Evolutionary conservation across 441 rosid genomes (phyloP).

Genomic region (Populus trichocarpa): DNA sequence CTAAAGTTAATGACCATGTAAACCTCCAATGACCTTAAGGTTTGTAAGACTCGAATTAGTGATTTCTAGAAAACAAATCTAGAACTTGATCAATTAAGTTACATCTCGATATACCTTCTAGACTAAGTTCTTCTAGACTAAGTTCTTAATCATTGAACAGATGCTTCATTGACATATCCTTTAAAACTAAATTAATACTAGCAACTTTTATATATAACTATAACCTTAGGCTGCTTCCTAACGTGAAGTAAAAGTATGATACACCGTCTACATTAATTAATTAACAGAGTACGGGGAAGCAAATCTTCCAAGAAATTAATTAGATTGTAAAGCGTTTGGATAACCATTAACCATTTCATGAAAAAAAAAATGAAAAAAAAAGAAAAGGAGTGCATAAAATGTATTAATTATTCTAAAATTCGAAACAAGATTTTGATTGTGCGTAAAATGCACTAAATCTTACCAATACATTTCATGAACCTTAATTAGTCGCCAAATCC

Average conservation of each 20-base stretch:
- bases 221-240: background rate
- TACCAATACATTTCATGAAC: too few species aligned
- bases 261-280: background rate
- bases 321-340: background rate
- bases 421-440: background rate
- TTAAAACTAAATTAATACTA: background rate
- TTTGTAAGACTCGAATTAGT: rapidly evolving
- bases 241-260: background rate
- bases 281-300: background rate
- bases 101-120: too few species aligned
- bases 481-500: too few species aligned
- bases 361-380: too few species aligned
- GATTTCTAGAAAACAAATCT: rapidly evolving
- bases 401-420: too few species aligned
- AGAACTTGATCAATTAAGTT: too few species aligned
- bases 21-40: rapidly evolving
- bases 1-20: too few species aligned
- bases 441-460: too few species aligned
- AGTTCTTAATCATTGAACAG: too few species aligned
- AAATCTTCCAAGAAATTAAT: background rate
- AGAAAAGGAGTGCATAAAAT: too few species aligned
- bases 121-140: too few species aligned
- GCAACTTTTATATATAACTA: too few species aligned
- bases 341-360: background rate
- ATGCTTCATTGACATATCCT: background rate